These are phyloP conservation scores for Penicillium longicatenatum DNA, from an alignment of 495 filamentous ascomycete genomes.

Conservation along the genomic window DNA sequence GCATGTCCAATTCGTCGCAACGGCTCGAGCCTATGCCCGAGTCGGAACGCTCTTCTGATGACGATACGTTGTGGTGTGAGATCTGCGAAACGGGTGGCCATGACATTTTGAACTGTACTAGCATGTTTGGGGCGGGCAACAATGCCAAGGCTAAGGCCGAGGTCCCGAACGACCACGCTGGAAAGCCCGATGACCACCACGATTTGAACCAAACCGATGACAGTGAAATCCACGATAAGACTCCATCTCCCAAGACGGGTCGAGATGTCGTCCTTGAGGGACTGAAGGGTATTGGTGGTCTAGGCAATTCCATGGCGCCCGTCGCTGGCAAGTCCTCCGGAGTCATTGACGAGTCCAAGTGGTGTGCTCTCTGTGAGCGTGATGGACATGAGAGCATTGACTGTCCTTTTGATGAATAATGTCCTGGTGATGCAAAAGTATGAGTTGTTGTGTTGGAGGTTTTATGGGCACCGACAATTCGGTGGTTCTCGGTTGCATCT, in stretches of 20 bases:
- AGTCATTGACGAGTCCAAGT: slow-evolving; percentile 79
- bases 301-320: slow-evolving; percentile 42
- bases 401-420: slow-evolving; percentile 89
- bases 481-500: slow-evolving; percentile 12
- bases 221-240: slow-evolving; percentile 20
- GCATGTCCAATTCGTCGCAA: slow-evolving; percentile 36
- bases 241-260: slow-evolving; percentile 40
- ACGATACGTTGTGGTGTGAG: slow-evolving; percentile 88
- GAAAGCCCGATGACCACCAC: slow-evolving; percentile 19
- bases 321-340: slow-evolving; percentile 80
- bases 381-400: slow-evolving; percentile 96
- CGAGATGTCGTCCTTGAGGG: slow-evolving; percentile 63
- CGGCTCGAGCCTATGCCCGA: slow-evolving; percentile 64
- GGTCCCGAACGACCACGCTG: slow-evolving; percentile 23
- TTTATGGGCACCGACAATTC: slow-evolving; percentile 12
- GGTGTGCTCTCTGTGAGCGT: slow-evolving; percentile 95
- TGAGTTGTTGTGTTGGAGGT: slow-evolving; percentile 12
- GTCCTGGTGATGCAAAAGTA: slow-evolving; percentile 29
- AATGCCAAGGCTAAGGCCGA: slow-evolving; percentile 26
- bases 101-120: slow-evolving; percentile 90
- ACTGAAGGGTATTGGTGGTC: slow-evolving; percentile 58
- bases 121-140: slow-evolving; percentile 65
- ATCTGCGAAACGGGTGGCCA: slow-evolving; percentile 94
- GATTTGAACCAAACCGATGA: slow-evolving; percentile 13
- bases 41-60: slow-evolving; percentile 71